Evolutionary conservation across 169 alveolate genomes (phyloP).

Genomic region (Plasmodium gonderi): DNA sequence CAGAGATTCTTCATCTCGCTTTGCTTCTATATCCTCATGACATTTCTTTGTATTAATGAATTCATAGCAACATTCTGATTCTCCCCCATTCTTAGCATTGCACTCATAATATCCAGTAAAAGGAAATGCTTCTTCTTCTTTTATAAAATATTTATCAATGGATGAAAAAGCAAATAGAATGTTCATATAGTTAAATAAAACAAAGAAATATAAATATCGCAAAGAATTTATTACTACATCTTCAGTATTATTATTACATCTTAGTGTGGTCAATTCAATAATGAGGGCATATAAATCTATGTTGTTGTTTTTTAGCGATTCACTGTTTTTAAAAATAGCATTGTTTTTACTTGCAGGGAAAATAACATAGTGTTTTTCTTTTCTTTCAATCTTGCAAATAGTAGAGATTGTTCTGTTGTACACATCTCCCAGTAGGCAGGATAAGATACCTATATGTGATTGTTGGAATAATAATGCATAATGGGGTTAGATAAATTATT

Average conservation of each 20-base stretch:
- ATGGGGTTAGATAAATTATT: no score
- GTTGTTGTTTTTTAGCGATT: conserved; percentile 9
- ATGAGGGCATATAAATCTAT: conserved; percentile 25
- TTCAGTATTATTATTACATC: not conserved
- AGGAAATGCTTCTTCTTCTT: not conserved
- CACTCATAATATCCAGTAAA: not conserved
- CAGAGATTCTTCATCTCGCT: not conserved
- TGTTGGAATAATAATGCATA: not conserved
- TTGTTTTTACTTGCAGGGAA: not conserved
- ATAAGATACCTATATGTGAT: conserved; percentile 14
- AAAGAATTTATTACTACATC: conserved; percentile 16
- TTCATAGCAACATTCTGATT: not conserved
- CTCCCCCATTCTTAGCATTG: not conserved
- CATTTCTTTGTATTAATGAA: not conserved
- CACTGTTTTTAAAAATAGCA: not conserved
- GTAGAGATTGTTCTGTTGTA: conserved; percentile 21
- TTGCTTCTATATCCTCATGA: not conserved
- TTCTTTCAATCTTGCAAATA: conserved; percentile 2
- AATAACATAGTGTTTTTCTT: conserved; percentile 4
- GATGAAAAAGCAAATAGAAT: not conserved
- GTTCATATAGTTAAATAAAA: conserved; percentile 31
- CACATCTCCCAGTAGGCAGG: conserved; percentile 48
- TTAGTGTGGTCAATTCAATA: not conserved
- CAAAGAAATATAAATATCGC: conserved; percentile 25
- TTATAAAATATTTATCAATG: not conserved